Evolutionary conservation across 805 yeast genomes (phyloP).

Genomic region (Candida alai): DNA sequence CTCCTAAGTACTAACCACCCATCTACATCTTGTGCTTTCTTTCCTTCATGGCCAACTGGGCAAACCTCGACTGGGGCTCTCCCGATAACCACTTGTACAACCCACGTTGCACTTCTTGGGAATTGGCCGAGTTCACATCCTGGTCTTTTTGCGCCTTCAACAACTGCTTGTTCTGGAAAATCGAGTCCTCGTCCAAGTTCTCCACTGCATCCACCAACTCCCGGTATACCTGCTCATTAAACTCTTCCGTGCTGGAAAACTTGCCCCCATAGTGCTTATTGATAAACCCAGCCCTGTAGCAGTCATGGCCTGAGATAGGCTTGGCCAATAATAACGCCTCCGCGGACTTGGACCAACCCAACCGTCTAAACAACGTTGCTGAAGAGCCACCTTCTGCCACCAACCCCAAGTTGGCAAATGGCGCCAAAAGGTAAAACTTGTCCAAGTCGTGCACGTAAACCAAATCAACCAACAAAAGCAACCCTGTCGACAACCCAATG

Average conservation of each 20-base stretch:
- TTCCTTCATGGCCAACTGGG: conserved; percentile 48
- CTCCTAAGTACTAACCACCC: not conserved
- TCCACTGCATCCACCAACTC: conserved; percentile 33
- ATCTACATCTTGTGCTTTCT: conserved; percentile 58
- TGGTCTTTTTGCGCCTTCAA: conserved; percentile 37
- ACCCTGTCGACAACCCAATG: conserved; percentile 71
- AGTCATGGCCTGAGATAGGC: conserved; percentile 58
- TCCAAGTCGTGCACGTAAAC: conserved; percentile 61
- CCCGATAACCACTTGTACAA: conserved; percentile 68
- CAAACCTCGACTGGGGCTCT: conserved; percentile 66
- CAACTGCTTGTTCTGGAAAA: conserved; percentile 38
- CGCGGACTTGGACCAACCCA: conserved; percentile 69
- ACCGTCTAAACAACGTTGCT: conserved; percentile 59
- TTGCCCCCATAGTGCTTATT: conserved; percentile 49
- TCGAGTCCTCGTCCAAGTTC: conserved; percentile 43
- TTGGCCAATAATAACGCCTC: conserved; percentile 70
- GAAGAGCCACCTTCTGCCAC: conserved; percentile 80
- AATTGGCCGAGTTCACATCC: conserved; percentile 45
- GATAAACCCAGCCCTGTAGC: conserved; percentile 56
- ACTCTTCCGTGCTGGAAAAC: conserved; percentile 32
- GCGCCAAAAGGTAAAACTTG: conserved; percentile 58
- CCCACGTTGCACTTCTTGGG: conserved; percentile 67
- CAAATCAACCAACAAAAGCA: conserved; percentile 73
- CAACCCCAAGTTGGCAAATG: conserved; percentile 79
- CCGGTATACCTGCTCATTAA: conserved; percentile 37